Evolutionary conservation across 2,329 filamentous ascomycete species (phyloP).

Genomic region (Trichoderma lentiforme): DNA sequence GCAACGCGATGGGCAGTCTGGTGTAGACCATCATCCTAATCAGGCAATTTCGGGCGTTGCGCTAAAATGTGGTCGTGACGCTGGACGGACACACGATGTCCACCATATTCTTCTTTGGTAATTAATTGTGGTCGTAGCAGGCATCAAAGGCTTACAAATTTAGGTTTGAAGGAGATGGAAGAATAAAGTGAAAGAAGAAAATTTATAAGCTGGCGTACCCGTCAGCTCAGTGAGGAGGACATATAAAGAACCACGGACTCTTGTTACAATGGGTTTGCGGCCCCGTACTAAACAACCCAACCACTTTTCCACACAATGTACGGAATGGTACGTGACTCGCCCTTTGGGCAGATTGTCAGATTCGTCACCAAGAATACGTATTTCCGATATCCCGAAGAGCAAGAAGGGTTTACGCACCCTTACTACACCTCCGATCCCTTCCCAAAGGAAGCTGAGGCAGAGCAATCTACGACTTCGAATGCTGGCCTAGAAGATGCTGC

Average conservation of each 20-base stretch:
- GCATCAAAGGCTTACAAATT: neutral
- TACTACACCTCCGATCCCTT: neutral
- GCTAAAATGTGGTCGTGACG: neutral
- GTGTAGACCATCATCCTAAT: neutral
- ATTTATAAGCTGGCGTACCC: neutral
- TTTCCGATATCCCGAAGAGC: neutral
- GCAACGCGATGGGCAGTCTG: rapidly evolving
- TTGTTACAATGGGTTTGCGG: neutral
- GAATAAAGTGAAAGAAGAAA: neutral
- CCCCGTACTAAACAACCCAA: neutral
- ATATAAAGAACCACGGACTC: neutral
- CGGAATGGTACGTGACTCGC: neutral
- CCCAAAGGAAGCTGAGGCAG: neutral
- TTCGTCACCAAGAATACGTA: neutral
- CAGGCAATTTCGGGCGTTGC: neutral
- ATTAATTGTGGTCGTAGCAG: neutral
- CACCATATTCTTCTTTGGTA: neutral
- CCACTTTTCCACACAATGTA: neutral
- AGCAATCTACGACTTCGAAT: neutral
- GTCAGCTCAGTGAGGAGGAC: neutral
- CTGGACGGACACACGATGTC: neutral
- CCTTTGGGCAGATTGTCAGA: neutral
- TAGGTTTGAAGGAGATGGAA: neutral
- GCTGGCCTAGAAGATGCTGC: neutral
- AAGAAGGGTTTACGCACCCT: neutral